phyloP scores from a whole-genome alignment of 768 basidiomycete species.

The Russula sp. region DNA sequence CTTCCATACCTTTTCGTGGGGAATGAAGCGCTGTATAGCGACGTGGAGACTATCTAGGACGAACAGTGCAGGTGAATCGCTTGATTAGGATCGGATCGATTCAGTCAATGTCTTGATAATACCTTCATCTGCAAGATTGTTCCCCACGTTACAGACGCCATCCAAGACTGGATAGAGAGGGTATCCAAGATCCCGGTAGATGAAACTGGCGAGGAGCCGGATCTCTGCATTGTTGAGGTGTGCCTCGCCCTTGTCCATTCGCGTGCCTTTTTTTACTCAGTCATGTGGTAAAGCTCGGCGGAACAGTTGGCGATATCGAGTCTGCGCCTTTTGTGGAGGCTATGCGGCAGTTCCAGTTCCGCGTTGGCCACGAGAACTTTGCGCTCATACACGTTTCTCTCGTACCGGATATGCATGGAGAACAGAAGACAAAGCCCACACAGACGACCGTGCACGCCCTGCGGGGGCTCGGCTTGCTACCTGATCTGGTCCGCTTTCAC shows the following conservation, averaged over 20 bases:
- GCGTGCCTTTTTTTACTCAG: not conserved
- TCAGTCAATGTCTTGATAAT: not conserved
- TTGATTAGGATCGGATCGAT: not conserved
- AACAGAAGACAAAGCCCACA: conserved; percentile 98
- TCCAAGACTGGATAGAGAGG: conserved; percentile 97
- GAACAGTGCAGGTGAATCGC: conserved; percentile 80
- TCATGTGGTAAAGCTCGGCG: conserved; percentile 63
- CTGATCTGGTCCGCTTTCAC: conserved; percentile 66
- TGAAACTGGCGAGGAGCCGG: conserved; percentile 85
- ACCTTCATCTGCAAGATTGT: conserved; percentile 57
- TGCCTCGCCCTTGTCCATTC: conserved; percentile 13
- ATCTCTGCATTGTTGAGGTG: conserved; percentile 97
- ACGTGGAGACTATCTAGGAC: conserved; percentile 86
- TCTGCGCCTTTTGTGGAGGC: conserved; percentile 98
- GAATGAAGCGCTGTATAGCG: conserved; percentile 36
- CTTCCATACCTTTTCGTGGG: conserved; percentile 1
- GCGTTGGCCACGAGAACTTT: conserved; percentile 94
- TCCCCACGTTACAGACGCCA: conserved; percentile 92
- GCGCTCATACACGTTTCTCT: conserved; percentile 95
- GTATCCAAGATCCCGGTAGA: conserved; percentile 93
- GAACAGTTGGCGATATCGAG: conserved; percentile 98
- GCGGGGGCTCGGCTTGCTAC: conserved; percentile 84
- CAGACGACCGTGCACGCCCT: conserved; percentile 94
- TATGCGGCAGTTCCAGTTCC: conserved; percentile 99
- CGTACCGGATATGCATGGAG: conserved; percentile 97